Conservation (phyloP, 352 stramenopile genomes). For the Thraustochytrium striatum region DNA sequence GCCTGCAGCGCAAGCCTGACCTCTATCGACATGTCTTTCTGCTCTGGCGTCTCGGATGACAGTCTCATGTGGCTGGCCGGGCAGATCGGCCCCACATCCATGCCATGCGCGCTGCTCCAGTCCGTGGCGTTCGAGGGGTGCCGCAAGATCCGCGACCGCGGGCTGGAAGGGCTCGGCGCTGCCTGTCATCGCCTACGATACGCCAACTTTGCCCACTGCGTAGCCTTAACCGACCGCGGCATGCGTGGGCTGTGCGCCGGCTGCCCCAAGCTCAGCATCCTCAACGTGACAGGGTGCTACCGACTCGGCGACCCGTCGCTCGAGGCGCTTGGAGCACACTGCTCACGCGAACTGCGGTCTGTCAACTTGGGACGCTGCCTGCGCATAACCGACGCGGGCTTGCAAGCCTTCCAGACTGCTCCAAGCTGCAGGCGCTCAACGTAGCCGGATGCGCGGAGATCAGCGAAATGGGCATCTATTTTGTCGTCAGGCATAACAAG, state of each 20-base stretch:
- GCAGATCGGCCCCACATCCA: neutral
- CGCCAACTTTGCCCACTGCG: slow-evolving; percentile 15
- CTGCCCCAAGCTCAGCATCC: slow-evolving; percentile 18
- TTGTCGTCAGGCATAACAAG: slow-evolving; percentile 36
- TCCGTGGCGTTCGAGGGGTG: slow-evolving; percentile 40
- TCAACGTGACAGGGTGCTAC: slow-evolving; percentile 38
- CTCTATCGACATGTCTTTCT: slow-evolving; percentile 46
- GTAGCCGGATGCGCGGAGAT: slow-evolving; percentile 41
- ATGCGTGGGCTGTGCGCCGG: neutral
- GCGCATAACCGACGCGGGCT: slow-evolving; percentile 1
- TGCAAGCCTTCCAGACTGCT: slow-evolving; percentile 2
- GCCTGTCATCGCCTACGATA: slow-evolving; percentile 29
- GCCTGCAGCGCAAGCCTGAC: slow-evolving; percentile 22
- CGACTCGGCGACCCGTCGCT: slow-evolving; percentile 29
- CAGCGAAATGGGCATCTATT: slow-evolving; percentile 46
- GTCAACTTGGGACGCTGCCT: slow-evolving; percentile 14
- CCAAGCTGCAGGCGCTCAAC: slow-evolving; percentile 48
- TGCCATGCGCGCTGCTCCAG: slow-evolving; percentile 21
- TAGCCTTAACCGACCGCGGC: slow-evolving; percentile 37
- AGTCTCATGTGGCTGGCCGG: slow-evolving; percentile 48
- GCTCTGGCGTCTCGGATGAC: slow-evolving; percentile 28
- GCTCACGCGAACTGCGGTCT: neutral
- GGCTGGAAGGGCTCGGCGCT: neutral
- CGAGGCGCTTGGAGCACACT: neutral
- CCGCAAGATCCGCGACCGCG: slow-evolving; percentile 30